Conservation (phyloP, 306 rosid genomes). For the Spatholobus suberectus region DNA sequence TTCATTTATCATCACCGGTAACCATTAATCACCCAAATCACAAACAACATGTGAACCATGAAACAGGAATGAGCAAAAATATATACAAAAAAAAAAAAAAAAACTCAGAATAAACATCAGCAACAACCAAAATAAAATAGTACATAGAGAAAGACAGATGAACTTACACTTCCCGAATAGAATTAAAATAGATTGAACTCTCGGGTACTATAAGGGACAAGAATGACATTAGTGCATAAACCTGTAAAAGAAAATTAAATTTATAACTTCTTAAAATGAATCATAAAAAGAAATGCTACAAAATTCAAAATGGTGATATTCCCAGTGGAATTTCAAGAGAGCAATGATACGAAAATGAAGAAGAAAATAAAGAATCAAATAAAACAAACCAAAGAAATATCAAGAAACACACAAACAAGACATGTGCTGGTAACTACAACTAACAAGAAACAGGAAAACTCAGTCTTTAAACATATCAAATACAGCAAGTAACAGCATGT, state of each 20-base stretch:
- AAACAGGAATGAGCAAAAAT: background rate
- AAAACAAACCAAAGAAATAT: background rate
- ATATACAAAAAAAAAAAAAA: conserved; percentile 20
- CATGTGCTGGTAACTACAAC: conserved; percentile 7
- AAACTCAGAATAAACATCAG: conserved; percentile 18
- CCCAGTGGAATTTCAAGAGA: background rate
- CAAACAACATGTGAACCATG: conserved; percentile 24
- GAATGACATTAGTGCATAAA: conserved; percentile 94
- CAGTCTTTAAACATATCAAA: background rate
- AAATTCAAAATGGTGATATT: conserved; percentile 32
- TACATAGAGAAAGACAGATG: conserved; percentile 10
- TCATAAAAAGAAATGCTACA: background rate
- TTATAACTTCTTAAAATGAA: conserved; percentile 9
- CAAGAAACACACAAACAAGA: background rate
- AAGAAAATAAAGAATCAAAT: background rate
- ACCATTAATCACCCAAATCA: conserved; percentile 6
- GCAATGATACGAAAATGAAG: background rate
- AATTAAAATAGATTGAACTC: conserved; percentile 85
- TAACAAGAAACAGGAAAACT: conserved; percentile 12
- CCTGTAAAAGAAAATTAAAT: conserved; percentile 55
- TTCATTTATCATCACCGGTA: background rate
- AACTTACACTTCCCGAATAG: conserved; percentile 97
- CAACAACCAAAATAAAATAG: conserved; percentile 31
- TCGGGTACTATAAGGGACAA: conserved; percentile 80
- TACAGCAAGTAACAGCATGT: background rate